Conservation (phyloP, 2,329 filamentous ascomycete species). For the Lachnellula occidentalis region DNA sequence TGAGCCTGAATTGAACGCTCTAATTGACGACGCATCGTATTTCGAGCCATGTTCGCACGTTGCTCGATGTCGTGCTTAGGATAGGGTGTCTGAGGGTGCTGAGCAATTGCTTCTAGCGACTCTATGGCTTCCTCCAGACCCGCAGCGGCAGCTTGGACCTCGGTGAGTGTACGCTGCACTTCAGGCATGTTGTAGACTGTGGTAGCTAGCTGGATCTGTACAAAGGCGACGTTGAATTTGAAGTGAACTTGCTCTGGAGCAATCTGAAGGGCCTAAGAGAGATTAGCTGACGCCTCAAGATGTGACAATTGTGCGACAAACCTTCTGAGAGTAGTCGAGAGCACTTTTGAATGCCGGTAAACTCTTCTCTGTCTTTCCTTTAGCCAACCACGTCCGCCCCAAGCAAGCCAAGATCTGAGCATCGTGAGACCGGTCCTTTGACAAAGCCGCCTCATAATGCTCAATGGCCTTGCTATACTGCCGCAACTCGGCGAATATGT, state of each 20-base stretch:
- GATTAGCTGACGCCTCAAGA: constrained; percentile 20
- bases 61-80: constrained; percentile 87
- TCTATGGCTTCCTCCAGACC: constrained; percentile 85
- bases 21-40: constrained; percentile 89
- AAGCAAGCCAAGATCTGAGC: constrained; percentile 65
- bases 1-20: constrained; percentile 80
- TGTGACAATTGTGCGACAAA: constrained; percentile 30
- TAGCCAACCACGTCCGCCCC: constrained; percentile 63
- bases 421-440: constrained; percentile 57
- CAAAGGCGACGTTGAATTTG: constrained; percentile 96
- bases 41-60: constrained; percentile 93
- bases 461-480: constrained; percentile 92
- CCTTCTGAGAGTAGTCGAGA: constrained; percentile 59
- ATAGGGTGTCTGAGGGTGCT: constrained; percentile 69
- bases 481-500: constrained; percentile 83
- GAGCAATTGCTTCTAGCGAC: constrained; percentile 57
- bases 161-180: constrained; percentile 68
- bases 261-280: constrained; percentile 60
- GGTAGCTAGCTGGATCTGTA: constrained; percentile 89
- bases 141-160: constrained; percentile 72
- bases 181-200: constrained; percentile 71
- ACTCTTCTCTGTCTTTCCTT: constrained; percentile 59
- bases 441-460: constrained; percentile 76
- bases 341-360: constrained; percentile 58
- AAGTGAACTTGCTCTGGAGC: constrained; percentile 83